Conservation (phyloP, 768 basidiomycete genomes). For the Podaxis sp. region DNA sequence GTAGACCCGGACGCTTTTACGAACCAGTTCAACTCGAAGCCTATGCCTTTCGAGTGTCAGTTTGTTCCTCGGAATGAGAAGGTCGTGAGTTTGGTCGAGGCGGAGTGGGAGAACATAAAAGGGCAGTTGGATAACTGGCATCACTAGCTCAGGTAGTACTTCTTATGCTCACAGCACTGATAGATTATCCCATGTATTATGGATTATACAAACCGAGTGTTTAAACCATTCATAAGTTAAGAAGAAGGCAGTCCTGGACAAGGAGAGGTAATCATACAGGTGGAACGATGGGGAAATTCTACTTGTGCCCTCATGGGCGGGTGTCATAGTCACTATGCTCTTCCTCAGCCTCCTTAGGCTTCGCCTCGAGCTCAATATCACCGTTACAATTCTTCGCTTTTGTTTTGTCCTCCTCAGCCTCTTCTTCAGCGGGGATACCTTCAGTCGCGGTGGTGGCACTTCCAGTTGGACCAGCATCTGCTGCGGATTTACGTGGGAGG, state of each 20-base stretch:
- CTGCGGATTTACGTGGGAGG: background rate
- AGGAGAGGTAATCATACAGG: too few relatives aligned
- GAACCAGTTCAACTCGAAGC: slow-evolving; percentile 22
- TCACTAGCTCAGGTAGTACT: background rate
- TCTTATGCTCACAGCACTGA: background rate
- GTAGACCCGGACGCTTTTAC: slow-evolving; percentile 19
- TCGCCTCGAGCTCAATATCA: background rate
- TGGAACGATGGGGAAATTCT: too few relatives aligned
- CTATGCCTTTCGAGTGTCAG: slow-evolving; percentile 21
- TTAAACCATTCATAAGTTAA: too few relatives aligned
- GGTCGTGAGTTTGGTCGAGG: slow-evolving; percentile 4
- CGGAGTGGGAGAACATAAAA: slow-evolving; percentile 12
- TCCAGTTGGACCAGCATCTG: background rate
- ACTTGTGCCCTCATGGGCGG: too few relatives aligned
- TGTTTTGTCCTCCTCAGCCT: background rate
- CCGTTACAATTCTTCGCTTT: background rate
- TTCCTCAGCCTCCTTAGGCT: too few relatives aligned
- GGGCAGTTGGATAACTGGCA: slow-evolving; percentile 13
- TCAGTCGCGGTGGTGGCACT: background rate
- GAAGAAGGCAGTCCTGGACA: too few relatives aligned
- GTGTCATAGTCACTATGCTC: too few relatives aligned
- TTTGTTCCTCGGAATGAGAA: slow-evolving; percentile 16
- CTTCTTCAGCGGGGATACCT: background rate
- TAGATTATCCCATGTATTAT: too few relatives aligned
- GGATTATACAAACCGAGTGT: too few relatives aligned